These are phyloP conservation scores for Phytophthora cactorum DNA, from an alignment of 352 stramenopile species.

Conservation along the genomic window DNA sequence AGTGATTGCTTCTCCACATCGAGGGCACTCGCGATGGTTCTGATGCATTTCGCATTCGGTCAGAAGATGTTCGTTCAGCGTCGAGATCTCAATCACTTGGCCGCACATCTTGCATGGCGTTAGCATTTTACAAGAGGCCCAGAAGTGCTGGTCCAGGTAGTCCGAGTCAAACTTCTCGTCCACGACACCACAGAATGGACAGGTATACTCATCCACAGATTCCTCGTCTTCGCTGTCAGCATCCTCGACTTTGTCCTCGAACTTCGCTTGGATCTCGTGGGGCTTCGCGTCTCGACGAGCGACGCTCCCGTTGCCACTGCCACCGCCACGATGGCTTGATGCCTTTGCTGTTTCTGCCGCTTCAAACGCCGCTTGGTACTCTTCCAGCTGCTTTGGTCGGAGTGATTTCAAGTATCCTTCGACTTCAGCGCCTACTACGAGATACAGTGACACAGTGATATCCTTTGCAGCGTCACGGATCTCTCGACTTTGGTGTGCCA, in stretches of 20 bases:
- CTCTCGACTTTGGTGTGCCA: slow-evolving; percentile 88
- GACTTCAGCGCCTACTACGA: slow-evolving; percentile 61
- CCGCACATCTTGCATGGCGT: slow-evolving; percentile 93
- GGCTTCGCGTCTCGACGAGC: slow-evolving; percentile 17
- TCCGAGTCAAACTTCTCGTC: slow-evolving; percentile 91
- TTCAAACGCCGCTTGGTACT: slow-evolving; percentile 92
- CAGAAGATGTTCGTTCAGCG: slow-evolving; percentile 91
- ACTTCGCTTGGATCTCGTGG: slow-evolving; percentile 32
- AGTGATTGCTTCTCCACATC: slow-evolving; percentile 87
- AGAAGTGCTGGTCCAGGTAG: slow-evolving; percentile 92
- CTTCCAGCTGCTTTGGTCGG: slow-evolving; percentile 91
- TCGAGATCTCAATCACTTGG: slow-evolving; percentile 93
- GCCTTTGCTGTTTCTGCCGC: slow-evolving; percentile 54
- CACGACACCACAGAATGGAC: slow-evolving; percentile 91
- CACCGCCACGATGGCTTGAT: slow-evolving; percentile 11
- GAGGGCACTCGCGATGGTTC: slow-evolving; percentile 82
- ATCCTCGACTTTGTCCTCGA: slow-evolving; percentile 43
- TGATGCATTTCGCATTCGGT: slow-evolving; percentile 87
- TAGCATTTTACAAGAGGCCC: slow-evolving; percentile 91
- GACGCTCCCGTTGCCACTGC: slow-evolving; percentile 2
- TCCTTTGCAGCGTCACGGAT: slow-evolving; percentile 91
- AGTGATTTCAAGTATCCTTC: slow-evolving; percentile 83
- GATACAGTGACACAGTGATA: slow-evolving; percentile 80
- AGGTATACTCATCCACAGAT: slow-evolving; percentile 88
- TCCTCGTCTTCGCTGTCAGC: slow-evolving; percentile 73